A percentile compares a stretch with the other conserved stretches of the same genome.
Evolutionary conservation across 2,329 filamentous ascomycete genomes (phyloP).

Genomic region (Didymosphaeria variabile): DNA sequence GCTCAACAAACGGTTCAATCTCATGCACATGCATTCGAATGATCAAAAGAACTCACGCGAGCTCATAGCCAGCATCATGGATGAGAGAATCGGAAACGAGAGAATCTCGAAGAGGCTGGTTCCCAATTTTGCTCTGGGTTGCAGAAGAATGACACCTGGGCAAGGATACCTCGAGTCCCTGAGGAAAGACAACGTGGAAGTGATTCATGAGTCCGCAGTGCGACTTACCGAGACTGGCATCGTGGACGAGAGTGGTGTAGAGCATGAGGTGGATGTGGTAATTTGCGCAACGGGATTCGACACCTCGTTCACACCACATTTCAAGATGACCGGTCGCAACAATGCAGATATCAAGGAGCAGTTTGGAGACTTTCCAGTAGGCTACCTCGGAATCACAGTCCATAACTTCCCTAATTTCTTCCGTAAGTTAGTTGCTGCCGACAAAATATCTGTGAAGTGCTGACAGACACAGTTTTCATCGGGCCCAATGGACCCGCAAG

Average conservation of each 20-base stretch:
- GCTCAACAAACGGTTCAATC: constrained; percentile 60
- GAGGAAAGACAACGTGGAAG: constrained; percentile 9
- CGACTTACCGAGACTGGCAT: constrained; percentile 6
- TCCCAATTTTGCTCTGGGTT: constrained; percentile 38
- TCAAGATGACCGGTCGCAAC: constrained; percentile 11
- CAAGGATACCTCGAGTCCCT: constrained; percentile 7
- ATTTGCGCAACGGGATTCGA: constrained; percentile 52
- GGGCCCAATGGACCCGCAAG: constrained; percentile 6
- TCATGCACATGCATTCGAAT: constrained; percentile 56
- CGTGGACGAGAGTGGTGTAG: neutral
- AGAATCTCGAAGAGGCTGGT: constrained; percentile 44
- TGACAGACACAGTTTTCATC: neutral
- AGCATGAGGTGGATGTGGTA: constrained; percentile 44
- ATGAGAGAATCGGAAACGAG: constrained; percentile 45
- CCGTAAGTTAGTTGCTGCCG: neutral
- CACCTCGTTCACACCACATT: constrained; percentile 7
- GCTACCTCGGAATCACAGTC: constrained; percentile 1
- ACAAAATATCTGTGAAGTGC: neutral
- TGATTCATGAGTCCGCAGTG: neutral
- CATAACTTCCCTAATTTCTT: constrained; percentile 6
- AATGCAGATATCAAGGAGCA: constrained; percentile 5
- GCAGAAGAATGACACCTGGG: constrained; percentile 13
- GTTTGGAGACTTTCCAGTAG: constrained; percentile 3
- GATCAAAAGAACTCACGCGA: constrained; percentile 31
- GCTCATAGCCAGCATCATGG: constrained; percentile 48